These are phyloP conservation scores for Russula sp. DNA, from an alignment of 768 basidiomycete species.

Conservation along the genomic window DNA sequence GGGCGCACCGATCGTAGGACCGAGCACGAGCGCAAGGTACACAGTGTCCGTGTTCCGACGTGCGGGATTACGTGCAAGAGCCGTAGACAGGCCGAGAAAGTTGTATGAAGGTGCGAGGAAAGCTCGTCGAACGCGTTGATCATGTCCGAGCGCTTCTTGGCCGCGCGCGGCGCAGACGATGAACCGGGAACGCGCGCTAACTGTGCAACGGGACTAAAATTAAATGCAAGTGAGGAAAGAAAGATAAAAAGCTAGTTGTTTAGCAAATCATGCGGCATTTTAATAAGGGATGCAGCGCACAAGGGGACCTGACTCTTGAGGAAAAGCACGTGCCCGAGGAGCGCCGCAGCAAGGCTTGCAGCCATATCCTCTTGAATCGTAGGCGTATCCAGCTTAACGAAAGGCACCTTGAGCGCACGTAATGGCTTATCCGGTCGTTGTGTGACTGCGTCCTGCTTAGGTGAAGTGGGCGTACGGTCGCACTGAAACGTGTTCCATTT, in stretches of 20 bases:
- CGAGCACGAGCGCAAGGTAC: constrained; percentile 62
- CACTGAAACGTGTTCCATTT: background rate
- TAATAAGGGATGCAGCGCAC: constrained; percentile 44
- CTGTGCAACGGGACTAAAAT: constrained; percentile 60
- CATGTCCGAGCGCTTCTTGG: constrained; percentile 60
- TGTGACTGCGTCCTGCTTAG: background rate
- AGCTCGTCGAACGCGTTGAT: constrained; percentile 67
- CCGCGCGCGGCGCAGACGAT: constrained; percentile 48
- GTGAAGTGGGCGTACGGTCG: constrained; percentile 10
- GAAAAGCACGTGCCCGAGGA: constrained; percentile 70
- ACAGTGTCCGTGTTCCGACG: constrained; percentile 36
- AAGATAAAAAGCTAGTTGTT: background rate
- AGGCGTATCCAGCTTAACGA: constrained; percentile 48
- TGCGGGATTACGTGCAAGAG: constrained; percentile 45
- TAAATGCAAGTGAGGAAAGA: background rate
- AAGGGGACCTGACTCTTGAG: constrained; percentile 77
- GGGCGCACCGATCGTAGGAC: constrained; percentile 60
- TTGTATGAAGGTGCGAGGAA: constrained; percentile 68
- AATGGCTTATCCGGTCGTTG: background rate
- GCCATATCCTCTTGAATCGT: constrained; percentile 57
- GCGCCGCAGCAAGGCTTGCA: constrained; percentile 56
- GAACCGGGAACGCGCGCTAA: constrained; percentile 53
- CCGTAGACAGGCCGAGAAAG: constrained; percentile 72
- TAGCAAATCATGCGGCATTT: background rate
- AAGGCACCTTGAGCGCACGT: constrained; percentile 38